A percentile compares a stretch with the other conserved stretches of the same genome.
phyloP scores from a whole-genome alignment of 2,329 filamentous ascomycete genomes.

The Immersiporthe knoxdaviesiana region DNA sequence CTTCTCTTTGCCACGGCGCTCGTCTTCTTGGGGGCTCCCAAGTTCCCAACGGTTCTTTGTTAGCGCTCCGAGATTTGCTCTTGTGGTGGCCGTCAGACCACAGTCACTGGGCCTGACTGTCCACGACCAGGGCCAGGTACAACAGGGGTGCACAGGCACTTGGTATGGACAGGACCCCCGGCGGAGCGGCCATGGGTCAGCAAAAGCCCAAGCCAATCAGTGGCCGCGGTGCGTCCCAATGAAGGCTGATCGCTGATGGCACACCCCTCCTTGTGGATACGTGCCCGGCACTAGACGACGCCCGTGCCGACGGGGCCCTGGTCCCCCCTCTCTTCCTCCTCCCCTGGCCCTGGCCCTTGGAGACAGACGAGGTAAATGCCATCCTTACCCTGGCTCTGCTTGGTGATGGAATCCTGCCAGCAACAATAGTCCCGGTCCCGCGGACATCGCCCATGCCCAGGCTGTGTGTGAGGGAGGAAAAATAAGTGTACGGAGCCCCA shows the following conservation, averaged over 20 bases:
- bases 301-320: conserved; percentile 1
- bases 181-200: not conserved
- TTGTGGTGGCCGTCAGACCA: not conserved
- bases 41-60: not conserved
- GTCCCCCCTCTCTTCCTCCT: too few species aligned
- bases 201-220: not conserved
- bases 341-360: not conserved
- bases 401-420: not conserved
- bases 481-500: not conserved
- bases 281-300: conserved; percentile 11
- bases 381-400: not conserved
- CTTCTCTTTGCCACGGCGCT: not conserved
- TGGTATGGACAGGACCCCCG: conserved; percentile 2
- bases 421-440: not conserved
- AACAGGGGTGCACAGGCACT: not conserved
- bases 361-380: not conserved
- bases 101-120: conserved; percentile 1
- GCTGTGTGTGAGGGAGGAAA: not conserved
- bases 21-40: not conserved
- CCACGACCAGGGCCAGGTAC: not conserved
- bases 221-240: not conserved
- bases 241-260: not conserved
- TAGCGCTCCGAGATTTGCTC: not conserved
- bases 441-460: conserved; percentile 1
- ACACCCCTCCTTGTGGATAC: conserved; percentile 7